phyloP scores from a whole-genome alignment of 2,329 filamentous ascomycete genomes.

The Aspergillus persii region DNA sequence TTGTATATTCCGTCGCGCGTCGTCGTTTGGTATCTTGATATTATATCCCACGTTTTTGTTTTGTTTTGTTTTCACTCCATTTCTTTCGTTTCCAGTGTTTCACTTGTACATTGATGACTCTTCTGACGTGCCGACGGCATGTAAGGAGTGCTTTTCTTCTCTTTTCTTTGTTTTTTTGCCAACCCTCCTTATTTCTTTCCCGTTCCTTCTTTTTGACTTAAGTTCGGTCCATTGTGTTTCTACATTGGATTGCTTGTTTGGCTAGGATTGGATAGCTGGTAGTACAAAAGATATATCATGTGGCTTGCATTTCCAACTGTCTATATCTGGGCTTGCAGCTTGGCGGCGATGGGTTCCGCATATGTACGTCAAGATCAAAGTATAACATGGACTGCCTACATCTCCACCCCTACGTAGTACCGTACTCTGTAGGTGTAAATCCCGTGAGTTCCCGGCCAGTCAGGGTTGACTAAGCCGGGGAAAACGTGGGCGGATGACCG shows the following conservation, averaged over 20 bases:
- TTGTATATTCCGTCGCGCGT: neutral
- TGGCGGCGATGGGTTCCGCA: neutral
- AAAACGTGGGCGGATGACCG: neutral
- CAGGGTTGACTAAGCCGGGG: neutral
- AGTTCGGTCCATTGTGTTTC: neutral
- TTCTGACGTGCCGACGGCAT: neutral
- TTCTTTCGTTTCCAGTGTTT: neutral
- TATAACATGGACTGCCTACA: neutral
- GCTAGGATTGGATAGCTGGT: neutral
- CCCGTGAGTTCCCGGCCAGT: too few species aligned
- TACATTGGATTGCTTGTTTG: neutral
- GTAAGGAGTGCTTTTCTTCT: neutral
- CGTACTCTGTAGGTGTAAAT: too few species aligned
- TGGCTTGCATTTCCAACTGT: neutral
- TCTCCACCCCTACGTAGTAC: too few species aligned
- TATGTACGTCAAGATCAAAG: neutral
- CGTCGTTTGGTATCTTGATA: neutral
- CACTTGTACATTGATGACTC: neutral
- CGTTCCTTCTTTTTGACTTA: constrained; percentile 2
- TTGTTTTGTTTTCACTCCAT: neutral
- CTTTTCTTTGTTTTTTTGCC: neutral
- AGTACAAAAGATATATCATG: neutral
- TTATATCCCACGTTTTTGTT: neutral
- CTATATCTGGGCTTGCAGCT: neutral
- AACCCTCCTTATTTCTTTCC: too few species aligned